These are phyloP conservation scores for Leucosporidium yakuticum DNA, from an alignment of 768 basidiomycete genomes.

Conservation along the genomic window DNA sequence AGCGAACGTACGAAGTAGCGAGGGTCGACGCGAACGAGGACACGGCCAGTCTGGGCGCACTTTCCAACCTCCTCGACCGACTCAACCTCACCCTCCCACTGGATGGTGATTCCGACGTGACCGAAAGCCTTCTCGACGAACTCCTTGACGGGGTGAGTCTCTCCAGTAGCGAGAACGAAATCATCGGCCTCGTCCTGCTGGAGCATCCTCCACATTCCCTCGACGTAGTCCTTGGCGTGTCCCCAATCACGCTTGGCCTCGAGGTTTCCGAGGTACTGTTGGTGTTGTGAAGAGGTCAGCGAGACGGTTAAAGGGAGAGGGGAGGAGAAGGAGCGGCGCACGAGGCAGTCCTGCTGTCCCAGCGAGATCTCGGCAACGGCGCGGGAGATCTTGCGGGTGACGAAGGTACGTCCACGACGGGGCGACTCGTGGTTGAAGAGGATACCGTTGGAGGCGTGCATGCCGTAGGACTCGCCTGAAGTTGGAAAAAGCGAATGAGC, in stretches of 20 bases:
- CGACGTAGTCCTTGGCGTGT: constrained; percentile 76
- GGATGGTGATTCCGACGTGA: constrained; percentile 60
- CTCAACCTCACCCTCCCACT: constrained; percentile 63
- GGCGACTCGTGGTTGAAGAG: constrained; percentile 98
- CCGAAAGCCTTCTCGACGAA: constrained; percentile 85
- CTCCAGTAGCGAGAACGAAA: constrained; percentile 91
- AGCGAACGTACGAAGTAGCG: constrained; percentile 66
- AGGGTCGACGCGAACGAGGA: constrained; percentile 76
- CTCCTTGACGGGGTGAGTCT: constrained; percentile 90
- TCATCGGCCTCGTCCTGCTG: constrained; percentile 78
- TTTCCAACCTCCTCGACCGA: constrained; percentile 65
- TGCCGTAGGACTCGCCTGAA: constrained; percentile 88
- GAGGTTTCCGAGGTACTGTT: constrained; percentile 76
- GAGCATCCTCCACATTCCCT: constrained; percentile 84
- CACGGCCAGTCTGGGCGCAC: constrained; percentile 61
- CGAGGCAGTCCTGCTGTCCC: constrained; percentile 77
- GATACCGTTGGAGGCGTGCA: constrained; percentile 96
- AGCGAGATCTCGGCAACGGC: constrained; percentile 86
- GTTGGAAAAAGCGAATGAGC: neutral
- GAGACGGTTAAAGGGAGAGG: neutral
- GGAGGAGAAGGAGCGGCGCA: neutral
- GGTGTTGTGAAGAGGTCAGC: neutral
- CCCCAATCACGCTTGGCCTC: constrained; percentile 97
- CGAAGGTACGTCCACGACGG: constrained; percentile 86
- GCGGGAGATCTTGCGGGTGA: constrained; percentile 87